Evolutionary conservation across 176 grass and related monocot genomes (phyloP).

Genomic region (Rhynchospora pubera): DNA sequence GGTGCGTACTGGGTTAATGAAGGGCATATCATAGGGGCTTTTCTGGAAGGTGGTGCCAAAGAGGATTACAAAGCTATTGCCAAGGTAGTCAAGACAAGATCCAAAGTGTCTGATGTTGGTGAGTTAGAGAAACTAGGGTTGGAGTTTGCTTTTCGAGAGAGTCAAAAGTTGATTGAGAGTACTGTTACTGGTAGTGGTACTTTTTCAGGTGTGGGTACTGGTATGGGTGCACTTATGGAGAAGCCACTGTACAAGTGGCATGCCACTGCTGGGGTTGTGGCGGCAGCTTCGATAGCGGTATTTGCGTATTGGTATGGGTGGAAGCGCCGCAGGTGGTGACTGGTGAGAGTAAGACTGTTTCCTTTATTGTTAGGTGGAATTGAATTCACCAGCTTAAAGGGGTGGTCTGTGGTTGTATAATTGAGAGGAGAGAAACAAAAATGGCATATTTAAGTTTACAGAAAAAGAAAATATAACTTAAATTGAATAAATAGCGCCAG

Average conservation of each 20-base stretch:
- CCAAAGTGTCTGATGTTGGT: constrained; percentile 31
- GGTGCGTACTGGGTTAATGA: constrained; percentile 80
- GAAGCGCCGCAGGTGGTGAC: constrained; percentile 47
- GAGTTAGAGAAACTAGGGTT: constrained; percentile 60
- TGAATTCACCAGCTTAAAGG: neutral
- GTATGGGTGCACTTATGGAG: constrained; percentile 6
- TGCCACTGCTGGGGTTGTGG: constrained; percentile 50
- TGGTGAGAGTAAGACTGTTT: neutral
- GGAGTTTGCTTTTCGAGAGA: constrained; percentile 57
- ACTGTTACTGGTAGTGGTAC: constrained; percentile 19
- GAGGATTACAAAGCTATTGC: constrained; percentile 71
- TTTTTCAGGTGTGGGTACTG: neutral
- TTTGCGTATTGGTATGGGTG: constrained; percentile 79
- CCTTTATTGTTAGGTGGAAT: neutral
- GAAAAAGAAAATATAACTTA: neutral
- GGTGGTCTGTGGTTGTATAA: constrained; percentile 2
- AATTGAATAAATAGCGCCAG: neutral
- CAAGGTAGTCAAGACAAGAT: constrained; percentile 33
- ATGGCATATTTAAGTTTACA: neutral
- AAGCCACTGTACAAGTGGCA: constrained; percentile 47
- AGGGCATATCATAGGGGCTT: constrained; percentile 47
- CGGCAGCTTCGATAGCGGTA: constrained; percentile 40
- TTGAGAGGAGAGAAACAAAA: neutral
- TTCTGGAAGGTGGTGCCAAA: constrained; percentile 71
- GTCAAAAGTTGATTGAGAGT: constrained; percentile 38